Evolutionary conservation across 1,139 yeast species (phyloP), one percentile per base, ranked within the genome.

Genomic region (Zhuliangozyma parablackwelliae): DNA sequence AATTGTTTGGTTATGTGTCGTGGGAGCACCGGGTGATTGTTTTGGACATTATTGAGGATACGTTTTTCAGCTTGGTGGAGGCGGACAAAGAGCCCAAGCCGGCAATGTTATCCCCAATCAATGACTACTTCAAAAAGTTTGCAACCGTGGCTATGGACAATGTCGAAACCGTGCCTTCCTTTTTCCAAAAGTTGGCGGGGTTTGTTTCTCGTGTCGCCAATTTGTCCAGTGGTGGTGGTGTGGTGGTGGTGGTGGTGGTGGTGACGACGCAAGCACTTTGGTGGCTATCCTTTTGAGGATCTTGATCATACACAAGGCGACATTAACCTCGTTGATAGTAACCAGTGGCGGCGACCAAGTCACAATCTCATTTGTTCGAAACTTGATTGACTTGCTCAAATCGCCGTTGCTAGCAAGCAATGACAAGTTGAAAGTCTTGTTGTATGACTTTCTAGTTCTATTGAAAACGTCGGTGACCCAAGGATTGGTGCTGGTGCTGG

Each of bases 371-470:
- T 69, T 77, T 40, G 54, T 75, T 31, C 54, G 56, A 36, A 75
- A 74, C 37, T 57, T 81, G 48, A 65, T 72, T 21, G 59, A 59
- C 6, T 51, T 82, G 8, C 62, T 78, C 39, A 64, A 68, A 29
- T 67, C 77, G 7, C 53, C 58, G 5, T 61, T 69, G 25, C 58
- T 78, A 38, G 37, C 50, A 1, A 36, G 63, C 3, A 69, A 70
- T 47, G 75, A 76, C 34, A 75, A 75, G 44, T 53, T 82, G 42
- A 75, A 74, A 47, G 75, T 82, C 37, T 59, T 82, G 44, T 59
- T 82, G 2, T 81, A 80, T 48, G 92, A 84, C 52, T 65, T 82
- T 32, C 57, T 82, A 29, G 59, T 80, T 3, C 72, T 85, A 3
- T 61, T 82, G 49, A 81, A 80, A 50, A 57, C 58, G 2, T 52